Evolutionary conservation across 495 filamentous ascomycete species (phyloP).

Genomic region (Neurospora discreta): DNA sequence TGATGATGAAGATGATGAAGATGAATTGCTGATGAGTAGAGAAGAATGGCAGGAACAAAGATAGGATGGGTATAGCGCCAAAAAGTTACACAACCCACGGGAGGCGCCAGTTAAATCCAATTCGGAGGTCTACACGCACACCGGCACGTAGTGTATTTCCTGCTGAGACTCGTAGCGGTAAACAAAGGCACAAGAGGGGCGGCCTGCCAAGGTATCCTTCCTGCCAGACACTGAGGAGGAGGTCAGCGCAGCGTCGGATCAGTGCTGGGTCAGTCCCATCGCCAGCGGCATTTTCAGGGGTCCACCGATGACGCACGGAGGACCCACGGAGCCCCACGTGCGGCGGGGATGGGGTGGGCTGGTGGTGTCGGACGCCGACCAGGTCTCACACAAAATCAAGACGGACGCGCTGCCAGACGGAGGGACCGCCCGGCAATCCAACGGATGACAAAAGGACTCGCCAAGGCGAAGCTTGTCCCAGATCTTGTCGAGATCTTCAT

Average conservation of each 20-base stretch:
- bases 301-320: background rate
- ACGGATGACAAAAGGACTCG: background rate
- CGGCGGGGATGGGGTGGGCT: background rate
- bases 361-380: background rate
- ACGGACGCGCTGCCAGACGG: background rate
- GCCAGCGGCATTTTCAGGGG: background rate
- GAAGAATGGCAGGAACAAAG: background rate
- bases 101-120: background rate
- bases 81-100: background rate
- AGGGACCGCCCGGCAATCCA: background rate
- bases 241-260: background rate
- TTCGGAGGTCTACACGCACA: background rate
- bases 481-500: background rate
- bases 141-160: background rate
- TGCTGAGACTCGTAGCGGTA: background rate
- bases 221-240: no score
- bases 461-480: background rate
- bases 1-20: background rate
- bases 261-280: background rate
- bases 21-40: background rate
- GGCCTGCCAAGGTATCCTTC: background rate
- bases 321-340: background rate
- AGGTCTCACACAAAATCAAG: background rate
- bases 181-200: background rate
- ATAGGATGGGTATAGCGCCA: background rate